These are phyloP conservation scores for Podospora tetraspora DNA, from an alignment of 495 filamentous ascomycete species.

Conservation along the genomic window DNA sequence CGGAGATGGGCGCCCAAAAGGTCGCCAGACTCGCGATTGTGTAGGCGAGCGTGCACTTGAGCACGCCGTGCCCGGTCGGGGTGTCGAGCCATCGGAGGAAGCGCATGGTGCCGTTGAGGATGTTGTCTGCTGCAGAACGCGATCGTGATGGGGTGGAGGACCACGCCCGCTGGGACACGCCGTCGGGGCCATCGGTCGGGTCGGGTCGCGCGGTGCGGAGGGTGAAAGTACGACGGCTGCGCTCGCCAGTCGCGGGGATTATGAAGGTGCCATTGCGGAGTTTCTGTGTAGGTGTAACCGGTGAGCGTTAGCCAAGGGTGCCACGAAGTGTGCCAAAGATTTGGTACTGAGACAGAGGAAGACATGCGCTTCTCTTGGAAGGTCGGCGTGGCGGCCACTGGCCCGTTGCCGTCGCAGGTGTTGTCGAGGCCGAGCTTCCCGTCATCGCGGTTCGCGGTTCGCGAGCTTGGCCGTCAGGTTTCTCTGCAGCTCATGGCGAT, in stretches of 20 bases:
- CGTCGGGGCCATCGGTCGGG: conserved; percentile 25
- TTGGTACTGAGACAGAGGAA: background rate
- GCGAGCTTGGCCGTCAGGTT: background rate
- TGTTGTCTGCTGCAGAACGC: conserved; percentile 28
- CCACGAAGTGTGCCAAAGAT: background rate
- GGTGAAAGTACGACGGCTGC: conserved; percentile 52
- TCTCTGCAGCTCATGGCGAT: conserved; percentile 14
- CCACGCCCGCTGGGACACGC: conserved; percentile 8
- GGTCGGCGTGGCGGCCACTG: conserved; percentile 32
- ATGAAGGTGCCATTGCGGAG: conserved; percentile 58
- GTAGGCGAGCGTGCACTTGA: conserved; percentile 94
- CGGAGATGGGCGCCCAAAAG: conserved; percentile 68
- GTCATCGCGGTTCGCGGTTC: conserved; percentile 24
- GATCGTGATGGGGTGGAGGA: conserved; percentile 24
- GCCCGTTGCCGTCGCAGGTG: conserved; percentile 20
- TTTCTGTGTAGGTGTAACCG: conserved; percentile 33
- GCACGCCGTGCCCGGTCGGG: conserved; percentile 61
- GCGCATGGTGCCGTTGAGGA: conserved; percentile 18
- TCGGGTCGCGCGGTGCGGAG: conserved; percentile 36
- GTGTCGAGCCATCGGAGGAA: conserved; percentile 43
- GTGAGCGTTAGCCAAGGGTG: background rate
- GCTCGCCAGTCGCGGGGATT: conserved; percentile 56
- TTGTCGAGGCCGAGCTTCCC: conserved; percentile 21
- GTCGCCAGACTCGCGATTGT: conserved; percentile 82
- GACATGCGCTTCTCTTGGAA: conserved; percentile 32